phyloP scores from a whole-genome alignment of 2,329 filamentous ascomycete genomes.

The Pestalotiopsis sp. region DNA sequence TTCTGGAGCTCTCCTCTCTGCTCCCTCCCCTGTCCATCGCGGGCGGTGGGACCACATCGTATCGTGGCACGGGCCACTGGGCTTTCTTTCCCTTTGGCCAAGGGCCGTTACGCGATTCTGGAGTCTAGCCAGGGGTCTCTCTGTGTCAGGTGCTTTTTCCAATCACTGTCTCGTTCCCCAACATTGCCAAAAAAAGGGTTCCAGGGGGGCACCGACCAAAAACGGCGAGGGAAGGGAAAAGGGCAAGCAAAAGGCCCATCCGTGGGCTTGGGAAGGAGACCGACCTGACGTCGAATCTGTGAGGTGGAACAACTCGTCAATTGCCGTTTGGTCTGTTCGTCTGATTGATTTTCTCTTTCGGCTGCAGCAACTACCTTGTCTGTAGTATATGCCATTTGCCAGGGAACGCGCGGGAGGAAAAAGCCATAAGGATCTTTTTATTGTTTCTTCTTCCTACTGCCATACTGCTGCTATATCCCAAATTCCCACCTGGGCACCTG shows the following conservation, averaged over 20 bases:
- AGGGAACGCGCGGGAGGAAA: background rate
- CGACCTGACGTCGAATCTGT: background rate
- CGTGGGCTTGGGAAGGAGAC: background rate
- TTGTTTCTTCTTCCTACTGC: background rate
- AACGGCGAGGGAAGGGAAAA: background rate
- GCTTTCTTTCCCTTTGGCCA: background rate
- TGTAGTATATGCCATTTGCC: background rate
- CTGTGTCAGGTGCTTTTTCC: background rate
- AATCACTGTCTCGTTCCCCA: background rate
- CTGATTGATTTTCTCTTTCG: background rate
- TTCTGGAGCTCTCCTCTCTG: background rate
- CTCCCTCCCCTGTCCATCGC: background rate
- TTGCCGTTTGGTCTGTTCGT: background rate
- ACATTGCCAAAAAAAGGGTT: background rate
- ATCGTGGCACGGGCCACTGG: background rate
- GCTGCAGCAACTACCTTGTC: background rate
- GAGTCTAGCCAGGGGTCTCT: background rate
- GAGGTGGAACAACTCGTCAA: background rate
- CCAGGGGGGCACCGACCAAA: background rate
- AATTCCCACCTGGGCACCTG: background rate
- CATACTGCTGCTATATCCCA: background rate
- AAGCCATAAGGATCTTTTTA: background rate
- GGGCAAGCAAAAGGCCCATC: background rate
- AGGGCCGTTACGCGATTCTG: background rate
- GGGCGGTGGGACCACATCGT: background rate